These are phyloP conservation scores for Lepiota brunneoincarnata DNA, from an alignment of 768 basidiomycete genomes.

Conservation along the genomic window DNA sequence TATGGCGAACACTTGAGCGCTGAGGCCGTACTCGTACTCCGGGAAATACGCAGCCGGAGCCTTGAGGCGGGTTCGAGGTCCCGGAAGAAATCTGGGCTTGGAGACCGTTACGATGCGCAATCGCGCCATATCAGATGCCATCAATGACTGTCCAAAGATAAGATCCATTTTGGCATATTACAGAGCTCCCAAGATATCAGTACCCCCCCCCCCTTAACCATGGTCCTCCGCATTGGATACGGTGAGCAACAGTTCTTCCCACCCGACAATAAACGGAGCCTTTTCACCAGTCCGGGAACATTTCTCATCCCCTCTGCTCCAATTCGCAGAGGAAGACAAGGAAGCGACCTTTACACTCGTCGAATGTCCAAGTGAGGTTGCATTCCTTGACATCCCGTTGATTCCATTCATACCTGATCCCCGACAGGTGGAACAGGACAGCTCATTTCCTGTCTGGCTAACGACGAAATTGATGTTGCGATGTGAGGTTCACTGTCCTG, in stretches of 20 bases:
- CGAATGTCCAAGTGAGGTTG: constrained; percentile 77
- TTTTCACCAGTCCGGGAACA: constrained; percentile 68
- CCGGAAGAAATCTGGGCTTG: too few species aligned
- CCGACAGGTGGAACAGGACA: constrained; percentile 79
- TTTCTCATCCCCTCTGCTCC: constrained; percentile 90
- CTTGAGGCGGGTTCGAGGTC: too few species aligned
- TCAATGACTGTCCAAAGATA: too few species aligned
- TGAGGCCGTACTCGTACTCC: too few species aligned
- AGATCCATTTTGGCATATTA: too few species aligned
- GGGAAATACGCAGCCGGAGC: too few species aligned
- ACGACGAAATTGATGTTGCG: constrained; percentile 78
- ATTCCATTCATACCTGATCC: not conserved
- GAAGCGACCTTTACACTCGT: constrained; percentile 77
- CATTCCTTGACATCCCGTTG: constrained; percentile 13
- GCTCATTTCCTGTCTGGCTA: constrained; percentile 69
- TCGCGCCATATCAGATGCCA: too few species aligned
- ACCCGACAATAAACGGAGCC: not conserved
- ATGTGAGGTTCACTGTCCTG: constrained; percentile 42
- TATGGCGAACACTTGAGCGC: too few species aligned
- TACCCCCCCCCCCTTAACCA: constrained; percentile 6
- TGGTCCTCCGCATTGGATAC: constrained; percentile 46
- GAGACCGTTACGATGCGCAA: too few species aligned
- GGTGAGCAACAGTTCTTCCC: constrained; percentile 26
- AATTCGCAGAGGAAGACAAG: constrained; percentile 69
- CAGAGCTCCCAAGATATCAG: not conserved